Evolutionary conservation across 106 monocot species (phyloP).

Genomic region (Allium sativum): DNA sequence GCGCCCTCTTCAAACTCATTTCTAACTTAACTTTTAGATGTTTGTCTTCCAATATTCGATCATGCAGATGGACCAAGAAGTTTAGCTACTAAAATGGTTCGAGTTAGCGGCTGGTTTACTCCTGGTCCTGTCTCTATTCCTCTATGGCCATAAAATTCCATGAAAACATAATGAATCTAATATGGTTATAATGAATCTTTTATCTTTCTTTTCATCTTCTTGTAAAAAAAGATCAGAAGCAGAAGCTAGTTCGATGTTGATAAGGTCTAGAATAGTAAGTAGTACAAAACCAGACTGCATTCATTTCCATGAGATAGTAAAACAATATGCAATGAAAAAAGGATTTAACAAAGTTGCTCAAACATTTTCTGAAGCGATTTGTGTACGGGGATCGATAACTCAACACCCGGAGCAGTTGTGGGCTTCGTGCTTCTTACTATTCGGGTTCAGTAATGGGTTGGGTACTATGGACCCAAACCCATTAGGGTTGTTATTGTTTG

Average conservation of each 20-base stretch:
- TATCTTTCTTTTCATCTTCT: slow-evolving; percentile 16
- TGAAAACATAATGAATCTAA: slow-evolving; percentile 29
- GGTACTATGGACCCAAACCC: slow-evolving; percentile 44
- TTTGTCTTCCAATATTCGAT: slow-evolving; percentile 89
- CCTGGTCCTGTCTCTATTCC: slow-evolving; percentile 47
- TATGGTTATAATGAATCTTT: neutral
- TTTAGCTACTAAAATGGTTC: slow-evolving; percentile 76
- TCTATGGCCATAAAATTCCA: slow-evolving; percentile 65
- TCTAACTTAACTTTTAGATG: slow-evolving; percentile 74
- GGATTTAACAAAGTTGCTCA: slow-evolving; percentile 43
- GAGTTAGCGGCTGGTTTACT: slow-evolving; percentile 75
- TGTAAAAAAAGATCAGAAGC: slow-evolving; percentile 54
- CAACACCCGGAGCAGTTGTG: slow-evolving; percentile 64
- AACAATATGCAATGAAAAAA: slow-evolving; percentile 53
- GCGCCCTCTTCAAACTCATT: slow-evolving; percentile 33
- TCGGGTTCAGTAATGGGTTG: slow-evolving; percentile 61
- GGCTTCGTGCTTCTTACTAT: slow-evolving; percentile 80
- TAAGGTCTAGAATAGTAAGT: slow-evolving; percentile 68
- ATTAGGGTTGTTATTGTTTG: slow-evolving; percentile 42
- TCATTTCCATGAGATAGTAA: slow-evolving; percentile 69
- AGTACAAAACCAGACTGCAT: slow-evolving; percentile 38
- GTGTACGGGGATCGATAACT: slow-evolving; percentile 41
- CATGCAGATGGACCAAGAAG: slow-evolving; percentile 79
- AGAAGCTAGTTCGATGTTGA: slow-evolving; percentile 73
- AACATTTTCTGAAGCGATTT: slow-evolving; percentile 53